These are phyloP conservation scores for Rhizopus stolonifer DNA, from an alignment of 371 early-diverging fungal genomes.

Conservation along the genomic window DNA sequence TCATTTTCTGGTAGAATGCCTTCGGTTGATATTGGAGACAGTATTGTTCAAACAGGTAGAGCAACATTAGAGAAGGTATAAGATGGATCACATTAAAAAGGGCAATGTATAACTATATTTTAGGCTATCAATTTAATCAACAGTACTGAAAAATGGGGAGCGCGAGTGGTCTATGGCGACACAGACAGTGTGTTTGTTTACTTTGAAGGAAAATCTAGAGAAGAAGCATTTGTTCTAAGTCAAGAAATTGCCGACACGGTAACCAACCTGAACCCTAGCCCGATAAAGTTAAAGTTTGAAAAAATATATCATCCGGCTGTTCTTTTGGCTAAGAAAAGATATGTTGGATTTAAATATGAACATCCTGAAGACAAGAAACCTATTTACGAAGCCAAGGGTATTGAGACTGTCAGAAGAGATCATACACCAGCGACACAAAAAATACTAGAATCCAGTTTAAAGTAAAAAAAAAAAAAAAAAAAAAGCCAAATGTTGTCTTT, in stretches of 20 bases:
- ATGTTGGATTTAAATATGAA: constrained; percentile 86
- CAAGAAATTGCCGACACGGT: constrained; percentile 74
- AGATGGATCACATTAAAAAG: too few relatives aligned
- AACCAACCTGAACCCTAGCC: constrained; percentile 71
- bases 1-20: constrained; percentile 91
- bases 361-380: constrained; percentile 57
- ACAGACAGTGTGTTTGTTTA: constrained; percentile 89
- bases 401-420: constrained; percentile 90
- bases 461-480: constrained; percentile 44
- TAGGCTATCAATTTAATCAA: constrained; percentile 71
- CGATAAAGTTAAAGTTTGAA: constrained; percentile 89
- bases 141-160: constrained; percentile 66
- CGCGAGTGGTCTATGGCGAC: constrained; percentile 88
- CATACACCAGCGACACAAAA: constrained; percentile 78
- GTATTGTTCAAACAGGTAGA: constrained; percentile 85
- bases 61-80: constrained; percentile 75
- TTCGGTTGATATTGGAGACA: constrained; percentile 85
- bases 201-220: constrained; percentile 65
- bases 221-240: constrained; percentile 78
- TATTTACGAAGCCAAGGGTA: constrained; percentile 91
- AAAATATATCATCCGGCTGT: constrained; percentile 90
- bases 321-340: constrained; percentile 86
- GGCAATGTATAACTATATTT: too few relatives aligned
- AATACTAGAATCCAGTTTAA: constrained; percentile 71
- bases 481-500: too few relatives aligned